phyloP scores from a whole-genome alignment of 495 filamentous ascomycete genomes.

The Penicillium parvum region DNA sequence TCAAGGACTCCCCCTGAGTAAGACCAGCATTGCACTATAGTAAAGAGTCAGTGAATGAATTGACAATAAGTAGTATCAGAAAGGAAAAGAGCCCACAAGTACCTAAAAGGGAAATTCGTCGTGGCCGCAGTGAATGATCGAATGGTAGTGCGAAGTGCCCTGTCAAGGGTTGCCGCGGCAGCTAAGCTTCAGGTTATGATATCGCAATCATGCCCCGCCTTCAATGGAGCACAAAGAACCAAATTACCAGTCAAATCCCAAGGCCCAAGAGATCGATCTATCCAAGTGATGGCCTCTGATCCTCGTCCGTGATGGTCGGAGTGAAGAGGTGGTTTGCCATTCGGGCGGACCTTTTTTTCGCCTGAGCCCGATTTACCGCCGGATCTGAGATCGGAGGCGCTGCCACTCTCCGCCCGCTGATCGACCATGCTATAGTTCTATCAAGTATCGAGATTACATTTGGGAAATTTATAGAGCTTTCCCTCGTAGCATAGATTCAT shows the following conservation, averaged over 20 bases:
- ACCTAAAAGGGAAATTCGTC: no score
- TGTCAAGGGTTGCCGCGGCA: conserved; percentile 18
- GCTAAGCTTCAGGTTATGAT: conserved; percentile 7
- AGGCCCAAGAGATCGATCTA: not conserved
- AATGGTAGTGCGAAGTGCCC: no score
- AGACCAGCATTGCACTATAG: conserved; percentile 29
- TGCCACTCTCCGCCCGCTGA: not conserved
- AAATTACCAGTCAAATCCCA: no score
- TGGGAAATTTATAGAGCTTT: no score
- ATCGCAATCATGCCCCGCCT: conserved; percentile 5
- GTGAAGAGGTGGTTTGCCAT: conserved; percentile 14
- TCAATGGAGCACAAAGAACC: conserved; percentile 1
- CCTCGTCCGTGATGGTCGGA: not conserved
- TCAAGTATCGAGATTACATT: no score
- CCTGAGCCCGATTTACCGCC: conserved; percentile 24
- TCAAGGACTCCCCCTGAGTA: conserved; percentile 23
- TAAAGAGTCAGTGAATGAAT: not conserved
- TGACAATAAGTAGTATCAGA: conserved; percentile 7
- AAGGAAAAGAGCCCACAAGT: no score
- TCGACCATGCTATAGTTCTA: no score
- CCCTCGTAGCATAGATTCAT: no score
- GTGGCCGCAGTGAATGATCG: no score
- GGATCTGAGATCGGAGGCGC: conserved; percentile 15
- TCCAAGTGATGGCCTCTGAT: not conserved
- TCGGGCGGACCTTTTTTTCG: conserved; percentile 25